These are phyloP conservation scores for Phylloboletellus chloephorus DNA, from an alignment of 1,284 basidiomycete species.

Conservation along the genomic window DNA sequence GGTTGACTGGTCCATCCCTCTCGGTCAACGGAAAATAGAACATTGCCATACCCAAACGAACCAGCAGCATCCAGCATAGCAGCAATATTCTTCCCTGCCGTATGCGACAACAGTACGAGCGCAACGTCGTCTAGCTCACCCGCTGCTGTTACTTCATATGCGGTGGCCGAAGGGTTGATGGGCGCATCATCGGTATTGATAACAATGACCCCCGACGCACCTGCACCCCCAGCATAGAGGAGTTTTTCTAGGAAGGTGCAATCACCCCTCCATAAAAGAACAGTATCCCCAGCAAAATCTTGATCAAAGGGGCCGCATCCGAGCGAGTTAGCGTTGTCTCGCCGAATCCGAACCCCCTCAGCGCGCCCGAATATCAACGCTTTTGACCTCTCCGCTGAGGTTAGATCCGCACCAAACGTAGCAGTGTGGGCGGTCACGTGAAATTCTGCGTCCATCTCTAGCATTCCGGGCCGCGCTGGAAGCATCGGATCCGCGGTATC, in stretches of 20 bases:
- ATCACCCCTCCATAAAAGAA: constrained; percentile 61
- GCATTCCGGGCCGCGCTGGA: constrained; percentile 32
- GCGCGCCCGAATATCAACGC: constrained; percentile 43
- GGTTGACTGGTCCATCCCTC: constrained; percentile 31
- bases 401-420: constrained; percentile 65
- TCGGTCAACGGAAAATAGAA: constrained; percentile 48
- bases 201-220: constrained; percentile 72
- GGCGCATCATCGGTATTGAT: constrained; percentile 54
- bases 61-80: constrained; percentile 53
- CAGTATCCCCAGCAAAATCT: constrained; percentile 43
- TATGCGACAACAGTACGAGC: constrained; percentile 53
- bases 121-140: constrained; percentile 55
- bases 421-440: constrained; percentile 59
- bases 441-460: constrained; percentile 40
- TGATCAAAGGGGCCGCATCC: constrained; percentile 56
- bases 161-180: constrained; percentile 65
- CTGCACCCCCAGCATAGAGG: constrained; percentile 53
- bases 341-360: constrained; percentile 48
- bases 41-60: constrained; percentile 41
- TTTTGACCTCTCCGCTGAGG: constrained; percentile 21
- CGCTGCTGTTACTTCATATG: constrained; percentile 49
- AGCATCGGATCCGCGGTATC: constrained; percentile 44
- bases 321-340: constrained; percentile 45
- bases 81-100: constrained; percentile 46
- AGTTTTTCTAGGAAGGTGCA: constrained; percentile 85